Conservation (phyloP, 2,329 filamentous ascomycete genomes). For the Fusarium pseudograminearum region DNA sequence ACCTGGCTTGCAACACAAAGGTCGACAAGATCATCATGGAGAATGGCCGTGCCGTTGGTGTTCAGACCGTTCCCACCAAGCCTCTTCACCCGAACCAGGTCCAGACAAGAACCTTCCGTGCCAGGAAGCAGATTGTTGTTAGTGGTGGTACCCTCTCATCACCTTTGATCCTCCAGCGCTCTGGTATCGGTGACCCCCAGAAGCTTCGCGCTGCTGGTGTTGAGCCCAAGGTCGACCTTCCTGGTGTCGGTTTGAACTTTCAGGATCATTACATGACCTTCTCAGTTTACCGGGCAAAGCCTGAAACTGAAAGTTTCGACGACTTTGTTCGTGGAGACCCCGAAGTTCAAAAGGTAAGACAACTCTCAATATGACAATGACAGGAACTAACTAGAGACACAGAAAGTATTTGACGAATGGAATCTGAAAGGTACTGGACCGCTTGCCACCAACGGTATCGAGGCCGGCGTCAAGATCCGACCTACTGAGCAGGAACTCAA, state of each 20-base stretch:
- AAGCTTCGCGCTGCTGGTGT: slow-evolving; percentile 77
- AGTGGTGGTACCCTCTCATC: slow-evolving; percentile 79
- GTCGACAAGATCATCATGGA: slow-evolving; percentile 82
- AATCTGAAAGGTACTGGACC: slow-evolving; percentile 80
- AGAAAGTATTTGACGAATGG: slow-evolving; percentile 80
- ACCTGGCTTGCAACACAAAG: slow-evolving; percentile 80
- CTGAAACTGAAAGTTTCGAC: slow-evolving; percentile 81
- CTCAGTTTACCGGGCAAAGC: slow-evolving; percentile 77
- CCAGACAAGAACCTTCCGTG: slow-evolving; percentile 68
- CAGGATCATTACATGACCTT: slow-evolving; percentile 82
- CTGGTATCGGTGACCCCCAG: slow-evolving; percentile 77
- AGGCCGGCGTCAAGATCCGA: slow-evolving; percentile 82
- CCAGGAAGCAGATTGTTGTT: slow-evolving; percentile 80
- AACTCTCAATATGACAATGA: rapidly evolving
- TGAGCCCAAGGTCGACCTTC: slow-evolving; percentile 76
- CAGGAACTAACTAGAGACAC: not conserved
- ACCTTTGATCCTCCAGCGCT: slow-evolving; percentile 79
- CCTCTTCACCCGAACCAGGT: slow-evolving; percentile 68
- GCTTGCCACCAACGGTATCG: slow-evolving; percentile 81
- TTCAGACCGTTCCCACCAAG: slow-evolving; percentile 78
- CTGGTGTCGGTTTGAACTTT: slow-evolving; percentile 81
- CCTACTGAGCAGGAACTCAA: slow-evolving; percentile 76
- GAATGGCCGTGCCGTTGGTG: slow-evolving; percentile 76
- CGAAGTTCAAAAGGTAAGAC: slow-evolving; percentile 72
- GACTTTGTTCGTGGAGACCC: slow-evolving; percentile 82